Conservation (phyloP, 2,329 filamentous ascomycete genomes). For the Aureobasidium leucospermi region DNA sequence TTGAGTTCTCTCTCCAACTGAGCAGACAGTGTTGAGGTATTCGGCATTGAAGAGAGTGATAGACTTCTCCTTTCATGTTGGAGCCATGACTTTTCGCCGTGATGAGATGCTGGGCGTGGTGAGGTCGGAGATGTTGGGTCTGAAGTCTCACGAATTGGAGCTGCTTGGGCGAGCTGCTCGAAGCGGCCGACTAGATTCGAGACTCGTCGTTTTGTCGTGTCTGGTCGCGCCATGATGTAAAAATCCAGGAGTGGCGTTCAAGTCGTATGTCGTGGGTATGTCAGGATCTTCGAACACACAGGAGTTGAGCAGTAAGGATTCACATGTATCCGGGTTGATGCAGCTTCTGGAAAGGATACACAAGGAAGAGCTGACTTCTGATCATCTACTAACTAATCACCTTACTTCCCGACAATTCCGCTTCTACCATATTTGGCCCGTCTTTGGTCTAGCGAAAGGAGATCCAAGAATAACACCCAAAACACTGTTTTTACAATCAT, state of each 20-base stretch:
- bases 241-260: no score
- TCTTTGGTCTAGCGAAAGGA: no score
- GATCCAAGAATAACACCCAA: no score
- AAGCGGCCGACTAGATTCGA: slow-evolving; percentile 11
- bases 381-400: no score
- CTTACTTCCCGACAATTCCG: no score
- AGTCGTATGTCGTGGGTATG: no score
- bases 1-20: background rate
- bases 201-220: background rate
- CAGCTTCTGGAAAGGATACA: no score
- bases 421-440: no score
- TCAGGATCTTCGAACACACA: no score
- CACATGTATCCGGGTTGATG: no score
- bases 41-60: background rate
- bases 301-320: no score
- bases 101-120: background rate
- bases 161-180: slow-evolving; percentile 25
- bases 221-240: background rate
- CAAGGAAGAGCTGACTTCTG: no score
- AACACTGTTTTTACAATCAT: background rate
- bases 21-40: background rate
- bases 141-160: slow-evolving; percentile 34
- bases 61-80: background rate
- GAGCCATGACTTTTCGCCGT: background rate
- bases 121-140: background rate